Evolutionary conservation across 2,329 filamentous ascomycete species (phyloP).

Genomic region (Penicillium occitanis): DNA sequence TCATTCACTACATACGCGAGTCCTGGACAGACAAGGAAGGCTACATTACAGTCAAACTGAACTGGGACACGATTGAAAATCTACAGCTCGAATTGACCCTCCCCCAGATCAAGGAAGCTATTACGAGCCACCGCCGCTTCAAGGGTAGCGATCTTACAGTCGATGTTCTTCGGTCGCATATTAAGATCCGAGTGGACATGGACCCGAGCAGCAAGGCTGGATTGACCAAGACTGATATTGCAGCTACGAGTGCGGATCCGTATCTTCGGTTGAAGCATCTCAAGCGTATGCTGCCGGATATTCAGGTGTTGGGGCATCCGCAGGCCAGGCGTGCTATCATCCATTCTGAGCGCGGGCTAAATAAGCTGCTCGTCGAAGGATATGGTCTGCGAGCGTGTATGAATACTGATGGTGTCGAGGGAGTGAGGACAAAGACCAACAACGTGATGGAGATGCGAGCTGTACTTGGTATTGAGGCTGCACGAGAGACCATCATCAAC

Average conservation of each 20-base stretch:
- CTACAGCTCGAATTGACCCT: constrained; percentile 78
- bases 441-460: constrained; percentile 85
- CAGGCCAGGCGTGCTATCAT: constrained; percentile 86
- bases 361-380: constrained; percentile 83
- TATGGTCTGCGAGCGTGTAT: constrained; percentile 89
- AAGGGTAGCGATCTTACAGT: constrained; percentile 65
- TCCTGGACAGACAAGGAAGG: constrained; percentile 77
- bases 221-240: constrained; percentile 45
- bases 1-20: constrained; percentile 78
- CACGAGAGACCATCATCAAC: constrained; percentile 79
- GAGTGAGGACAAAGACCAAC: constrained; percentile 73
- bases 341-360: constrained; percentile 70
- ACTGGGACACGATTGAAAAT: constrained; percentile 72
- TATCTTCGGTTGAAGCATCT: constrained; percentile 73
- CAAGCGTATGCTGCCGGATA: constrained; percentile 74
- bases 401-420: constrained; percentile 87
- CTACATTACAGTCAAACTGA: constrained; percentile 77
- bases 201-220: constrained; percentile 35
- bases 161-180: constrained; percentile 50
- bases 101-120: constrained; percentile 71
- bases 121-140: constrained; percentile 78
- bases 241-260: constrained; percentile 45
- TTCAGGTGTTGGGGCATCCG: constrained; percentile 88
- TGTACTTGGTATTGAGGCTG: constrained; percentile 92
- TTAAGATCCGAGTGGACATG: constrained; percentile 69